phyloP scores from a whole-genome alignment of 352 stramenopile species.

The Phytophthora kernoviae region DNA sequence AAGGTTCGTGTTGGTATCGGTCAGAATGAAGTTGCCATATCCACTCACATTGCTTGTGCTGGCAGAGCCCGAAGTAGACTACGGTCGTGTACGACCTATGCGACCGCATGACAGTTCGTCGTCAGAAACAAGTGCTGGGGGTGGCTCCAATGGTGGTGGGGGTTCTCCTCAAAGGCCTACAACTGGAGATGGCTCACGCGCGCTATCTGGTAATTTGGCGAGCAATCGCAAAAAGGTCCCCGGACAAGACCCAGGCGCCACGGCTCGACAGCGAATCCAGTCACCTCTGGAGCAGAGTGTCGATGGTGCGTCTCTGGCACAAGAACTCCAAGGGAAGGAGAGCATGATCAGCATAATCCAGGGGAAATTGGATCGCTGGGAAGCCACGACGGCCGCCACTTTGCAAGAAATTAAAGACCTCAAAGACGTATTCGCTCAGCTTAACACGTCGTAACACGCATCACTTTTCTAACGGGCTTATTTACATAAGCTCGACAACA shows the following conservation, averaged over 20 bases:
- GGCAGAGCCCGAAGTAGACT: slow-evolving; percentile 37
- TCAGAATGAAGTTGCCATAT: background rate
- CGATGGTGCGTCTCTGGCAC: slow-evolving; percentile 22
- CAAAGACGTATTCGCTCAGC: slow-evolving; percentile 62
- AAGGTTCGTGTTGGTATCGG: slow-evolving; percentile 30
- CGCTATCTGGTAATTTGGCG: slow-evolving; percentile 53
- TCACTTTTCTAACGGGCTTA: slow-evolving; percentile 8
- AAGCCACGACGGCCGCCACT: slow-evolving; percentile 62
- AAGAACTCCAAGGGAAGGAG: slow-evolving; percentile 45
- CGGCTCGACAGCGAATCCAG: slow-evolving; percentile 31
- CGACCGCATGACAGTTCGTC: slow-evolving; percentile 14
- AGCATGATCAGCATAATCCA: slow-evolving; percentile 55
- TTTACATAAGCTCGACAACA: slow-evolving; percentile 19
- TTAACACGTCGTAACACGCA: slow-evolving; percentile 35
- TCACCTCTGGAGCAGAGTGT: slow-evolving; percentile 47
- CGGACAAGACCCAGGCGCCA: slow-evolving; percentile 21
- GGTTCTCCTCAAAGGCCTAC: slow-evolving; percentile 20
- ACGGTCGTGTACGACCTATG: slow-evolving; percentile 28
- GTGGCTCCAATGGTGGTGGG: background rate
- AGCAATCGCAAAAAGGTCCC: slow-evolving; percentile 65
- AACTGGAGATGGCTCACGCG: slow-evolving; percentile 20
- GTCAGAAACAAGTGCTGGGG: slow-evolving; percentile 10
- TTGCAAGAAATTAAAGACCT: slow-evolving; percentile 78
- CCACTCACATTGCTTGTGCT: background rate
- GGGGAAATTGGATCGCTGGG: slow-evolving; percentile 64